Conservation (phyloP, 345 rosid genomes). For the Linum lewisii region DNA sequence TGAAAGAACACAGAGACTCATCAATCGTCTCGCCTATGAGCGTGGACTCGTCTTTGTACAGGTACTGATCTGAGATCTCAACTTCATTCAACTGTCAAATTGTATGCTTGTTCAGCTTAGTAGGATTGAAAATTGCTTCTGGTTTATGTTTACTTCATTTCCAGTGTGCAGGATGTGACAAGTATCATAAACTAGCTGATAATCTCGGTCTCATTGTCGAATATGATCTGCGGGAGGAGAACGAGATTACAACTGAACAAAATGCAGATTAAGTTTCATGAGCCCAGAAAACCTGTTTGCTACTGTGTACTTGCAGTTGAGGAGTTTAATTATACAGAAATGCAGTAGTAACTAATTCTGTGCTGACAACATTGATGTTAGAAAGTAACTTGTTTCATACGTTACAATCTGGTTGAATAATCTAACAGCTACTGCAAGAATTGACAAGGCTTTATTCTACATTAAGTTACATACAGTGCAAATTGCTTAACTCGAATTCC, state of each 20-base stretch:
- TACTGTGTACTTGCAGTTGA: not conserved
- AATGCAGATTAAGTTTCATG: slow-evolving; percentile 36
- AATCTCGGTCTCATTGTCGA: slow-evolving; percentile 81
- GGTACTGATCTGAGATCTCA: no score
- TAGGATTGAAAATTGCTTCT: not conserved
- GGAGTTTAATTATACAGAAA: not conserved
- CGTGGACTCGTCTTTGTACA: slow-evolving; percentile 76
- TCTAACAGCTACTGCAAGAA: no score
- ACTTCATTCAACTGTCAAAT: no score
- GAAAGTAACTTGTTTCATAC: no score
- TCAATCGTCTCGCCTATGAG: slow-evolving; percentile 73
- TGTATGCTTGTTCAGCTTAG: not conserved
- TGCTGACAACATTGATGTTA: no score
- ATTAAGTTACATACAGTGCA: no score
- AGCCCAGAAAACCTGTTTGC: slow-evolving; percentile 3
- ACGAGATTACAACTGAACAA: slow-evolving; percentile 32
- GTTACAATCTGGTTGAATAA: no score
- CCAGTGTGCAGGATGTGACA: slow-evolving; percentile 89
- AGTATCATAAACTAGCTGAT: slow-evolving; percentile 80
- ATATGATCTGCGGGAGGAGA: slow-evolving; percentile 60
- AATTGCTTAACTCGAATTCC: no score
- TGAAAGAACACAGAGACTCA: slow-evolving; percentile 70
- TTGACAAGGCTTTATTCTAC: no score
- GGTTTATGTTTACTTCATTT: slow-evolving; percentile 5
- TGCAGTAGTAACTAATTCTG: not conserved